Percentiles rank a stretch among this genome's conserved stretches.
Evolutionary conservation across 306 rosid species (phyloP).

Genomic region (Oemleria cerasiformis): DNA sequence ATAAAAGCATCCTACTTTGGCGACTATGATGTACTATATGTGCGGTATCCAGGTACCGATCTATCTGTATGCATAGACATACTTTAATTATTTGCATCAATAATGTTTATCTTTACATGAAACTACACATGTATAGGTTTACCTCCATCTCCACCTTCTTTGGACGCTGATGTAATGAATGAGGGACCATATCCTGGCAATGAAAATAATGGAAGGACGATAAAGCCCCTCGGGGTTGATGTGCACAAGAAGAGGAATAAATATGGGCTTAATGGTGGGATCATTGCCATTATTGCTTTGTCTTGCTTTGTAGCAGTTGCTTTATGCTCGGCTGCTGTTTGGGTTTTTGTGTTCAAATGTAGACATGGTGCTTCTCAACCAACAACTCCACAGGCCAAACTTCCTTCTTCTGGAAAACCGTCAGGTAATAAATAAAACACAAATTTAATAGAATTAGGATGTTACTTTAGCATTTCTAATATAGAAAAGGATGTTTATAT

Average conservation of each 20-base stretch:
- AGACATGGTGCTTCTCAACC: conserved; percentile 40
- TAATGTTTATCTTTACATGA: conserved; percentile 18
- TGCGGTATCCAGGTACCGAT: conserved; percentile 79
- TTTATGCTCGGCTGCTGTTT: conserved; percentile 53
- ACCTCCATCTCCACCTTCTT: conserved; percentile 86
- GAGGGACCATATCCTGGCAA: conserved; percentile 60
- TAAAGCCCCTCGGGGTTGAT: conserved; percentile 88
- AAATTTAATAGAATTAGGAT: not conserved
- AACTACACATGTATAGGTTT: conserved; percentile 53
- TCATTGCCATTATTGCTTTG: conserved; percentile 53
- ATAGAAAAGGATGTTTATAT: conserved; percentile 9
- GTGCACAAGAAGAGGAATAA: conserved; percentile 54
- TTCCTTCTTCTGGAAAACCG: conserved; percentile 51
- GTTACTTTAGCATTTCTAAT: not conserved
- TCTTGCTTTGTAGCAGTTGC: conserved; percentile 54
- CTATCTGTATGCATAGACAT: conserved; percentile 1
- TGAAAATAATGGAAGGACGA: conserved; percentile 52
- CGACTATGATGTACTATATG: conserved; percentile 79
- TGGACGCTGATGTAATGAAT: conserved; percentile 43
- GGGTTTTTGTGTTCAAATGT: conserved; percentile 48
- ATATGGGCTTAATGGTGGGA: conserved; percentile 53
- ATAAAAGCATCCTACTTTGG: conserved; percentile 76
- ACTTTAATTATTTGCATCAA: not conserved
- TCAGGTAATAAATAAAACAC: conserved; percentile 49
- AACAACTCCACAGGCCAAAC: conserved; percentile 37